A percentile compares a stretch with the other conserved stretches of the same genome.
Conservation (phyloP, 2,329 filamentous ascomycete species). For the Microcera coccophila region DNA sequence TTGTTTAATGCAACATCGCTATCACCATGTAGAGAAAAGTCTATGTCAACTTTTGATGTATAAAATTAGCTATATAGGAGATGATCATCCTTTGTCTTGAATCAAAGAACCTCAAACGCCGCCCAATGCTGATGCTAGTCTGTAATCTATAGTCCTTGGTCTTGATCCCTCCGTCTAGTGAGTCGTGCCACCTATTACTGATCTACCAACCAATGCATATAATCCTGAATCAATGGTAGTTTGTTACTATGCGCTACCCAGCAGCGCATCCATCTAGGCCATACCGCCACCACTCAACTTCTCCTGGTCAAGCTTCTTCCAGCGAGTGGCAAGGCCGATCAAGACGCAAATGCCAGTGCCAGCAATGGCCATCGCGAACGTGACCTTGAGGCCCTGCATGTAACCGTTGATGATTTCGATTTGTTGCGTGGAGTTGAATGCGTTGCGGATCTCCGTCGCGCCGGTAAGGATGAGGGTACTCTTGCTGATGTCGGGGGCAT, state of each 20-base stretch:
- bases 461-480: constrained; percentile 39
- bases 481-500: constrained; percentile 37
- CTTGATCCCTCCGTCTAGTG: neutral
- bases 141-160: too few relatives aligned
- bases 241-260: neutral
- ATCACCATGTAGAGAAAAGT: neutral
- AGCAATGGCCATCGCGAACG: constrained; percentile 54
- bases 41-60: neutral
- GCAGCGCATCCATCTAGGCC: constrained; percentile 19
- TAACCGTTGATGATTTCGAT: constrained; percentile 56
- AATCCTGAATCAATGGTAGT: neutral
- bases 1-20: neutral
- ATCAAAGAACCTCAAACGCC: constrained; percentile 8
- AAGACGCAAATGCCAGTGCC: constrained; percentile 41
- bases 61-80: constrained; percentile 2
- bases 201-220: neutral
- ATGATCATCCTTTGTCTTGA: constrained; percentile 5
- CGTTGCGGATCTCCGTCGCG: constrained; percentile 53
- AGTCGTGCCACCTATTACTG: neutral
- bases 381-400: constrained; percentile 60
- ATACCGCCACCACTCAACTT: constrained; percentile 28
- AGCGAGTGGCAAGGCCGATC: constrained; percentile 33
- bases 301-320: constrained; percentile 36
- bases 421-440: constrained; percentile 47
- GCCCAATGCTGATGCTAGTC: constrained; percentile 4